Base-by-base conservation (phyloP, 1,284 basidiomycete species). In the Fomitopsis betulina region DNA sequence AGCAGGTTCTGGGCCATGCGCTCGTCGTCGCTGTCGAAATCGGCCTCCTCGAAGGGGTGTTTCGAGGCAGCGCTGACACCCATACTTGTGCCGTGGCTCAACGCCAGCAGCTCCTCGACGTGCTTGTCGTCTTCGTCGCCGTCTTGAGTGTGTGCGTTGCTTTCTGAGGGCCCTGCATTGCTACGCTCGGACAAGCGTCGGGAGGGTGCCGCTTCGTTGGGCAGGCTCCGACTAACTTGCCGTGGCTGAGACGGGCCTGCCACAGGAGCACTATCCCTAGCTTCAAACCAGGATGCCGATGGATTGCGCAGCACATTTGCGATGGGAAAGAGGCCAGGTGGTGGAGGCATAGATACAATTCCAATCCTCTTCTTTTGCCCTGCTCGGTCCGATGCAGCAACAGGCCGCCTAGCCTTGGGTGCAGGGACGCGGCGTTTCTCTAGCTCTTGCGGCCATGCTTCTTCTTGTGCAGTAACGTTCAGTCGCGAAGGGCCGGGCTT, bases 1-100 rank as follows among this genome's bases (percentile, higher is more conserved):
- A 59, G 38, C 13, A 60, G 30, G 42, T 25, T 60, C 27, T 21
- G 43, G n/a, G 33, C 33, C 19, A 38, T 38, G 32, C 55, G 58
- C 39, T 53, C 45, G 40, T 60, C 58, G 33, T 60, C 58, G 43
- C 58, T 60, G 15, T 60, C 58, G 8, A 57, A 25, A 12, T 54
- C 57, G 1, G 39, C 57, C 10, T 57, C 55, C 40, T 57, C 56
- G 32, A 57, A 58, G 2, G 57, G 53, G 30, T 60, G 47, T 25
- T 47, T 38, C 13, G 54, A 39, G 12, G 25, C n/a, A 13, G 49
- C 39, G 23, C 40, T 52, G 5, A 33, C 9, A 3, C 3, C 35
- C n/a, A 43, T 33, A 17, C 39, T 45, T 25, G 53, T 52, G 3
- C 49, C 43, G 32, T 56, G 40, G 19, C 39, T 53, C 32, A 53